Base-by-base conservation (phyloP, 176 grass and related monocot species). In the Guadua angustifolia region DNA sequence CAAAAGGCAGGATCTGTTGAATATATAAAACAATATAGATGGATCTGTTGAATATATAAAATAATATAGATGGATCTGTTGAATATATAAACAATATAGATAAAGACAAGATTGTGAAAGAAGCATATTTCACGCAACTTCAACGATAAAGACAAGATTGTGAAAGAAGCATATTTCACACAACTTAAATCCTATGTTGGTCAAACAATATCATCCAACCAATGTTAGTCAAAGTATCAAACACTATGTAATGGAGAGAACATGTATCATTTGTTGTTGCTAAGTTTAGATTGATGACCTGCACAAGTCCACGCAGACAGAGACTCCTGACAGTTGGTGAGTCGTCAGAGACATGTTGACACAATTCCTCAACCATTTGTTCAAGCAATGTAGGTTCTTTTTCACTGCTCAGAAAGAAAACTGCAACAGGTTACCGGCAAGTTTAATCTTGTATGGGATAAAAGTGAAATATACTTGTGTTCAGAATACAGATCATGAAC, bases 321-420 rank as follows among this genome's bases (percentile, higher is more conserved):
- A 98, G 92, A 79, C 93, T 95, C 79, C 88, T 93, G 38, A 95
- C 92, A 69, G 91, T 92, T 8, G 91, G 89, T 44, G 95, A 98
- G 71, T 98, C 95, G 88, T 98, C 95, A 35, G 92, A 95, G 53
- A 98, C 95, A 82, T 98, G 95, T 82, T 95, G 88, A 84, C 95
- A 98, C 79, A 98, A 77, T 73, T 90, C 91, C 62, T 95, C 92
- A 57, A 95, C 92, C 85, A 98, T 85, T 73, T 95, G 89, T 79
- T 95, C 95, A 65, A 98, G 89, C 79, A 98, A 85, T 57, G 89
- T 72, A 85, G 84, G 82, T 69, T 84, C 88, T 40, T 82, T 86
- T 81, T 98, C 91, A 92, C 95, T 98, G 87, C 77, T 92, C 18
- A 69, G 62, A 69, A 82, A 88, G 64, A 78, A 83, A 80, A 19